Conservation (phyloP, 306 rosid species). For the Rosa chinensis region DNA sequence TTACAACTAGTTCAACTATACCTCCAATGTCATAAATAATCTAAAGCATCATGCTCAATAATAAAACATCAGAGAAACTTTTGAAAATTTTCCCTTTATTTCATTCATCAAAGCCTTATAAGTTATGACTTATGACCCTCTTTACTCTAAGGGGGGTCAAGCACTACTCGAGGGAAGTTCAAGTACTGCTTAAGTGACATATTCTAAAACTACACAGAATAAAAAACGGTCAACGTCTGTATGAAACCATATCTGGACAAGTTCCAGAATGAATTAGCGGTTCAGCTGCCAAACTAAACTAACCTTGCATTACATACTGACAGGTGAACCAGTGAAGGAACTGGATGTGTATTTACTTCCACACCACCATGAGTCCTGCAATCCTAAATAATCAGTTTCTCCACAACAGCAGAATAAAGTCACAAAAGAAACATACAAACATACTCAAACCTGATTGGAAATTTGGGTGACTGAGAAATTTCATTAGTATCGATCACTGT, state of each 20-base stretch:
- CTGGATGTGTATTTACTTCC: constrained; percentile 11
- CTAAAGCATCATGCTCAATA: not conserved
- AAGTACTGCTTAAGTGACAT: not conserved
- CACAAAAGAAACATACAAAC: constrained; percentile 1
- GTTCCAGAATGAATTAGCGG: not conserved
- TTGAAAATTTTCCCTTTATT: not conserved
- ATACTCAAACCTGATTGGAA: constrained; percentile 18
- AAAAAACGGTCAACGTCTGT: too few species aligned
- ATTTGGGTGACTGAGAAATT: constrained; percentile 1
- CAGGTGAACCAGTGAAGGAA: not conserved
- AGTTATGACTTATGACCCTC: not conserved
- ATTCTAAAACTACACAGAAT: not conserved
- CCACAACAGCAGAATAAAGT: not conserved
- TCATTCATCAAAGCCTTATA: not conserved
- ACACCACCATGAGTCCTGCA: constrained; percentile 23
- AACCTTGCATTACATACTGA: constrained; percentile 35
- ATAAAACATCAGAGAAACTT: not conserved
- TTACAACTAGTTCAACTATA: not conserved
- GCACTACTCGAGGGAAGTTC: not conserved
- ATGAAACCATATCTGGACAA: not conserved
- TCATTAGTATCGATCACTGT: not conserved
- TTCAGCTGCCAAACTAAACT: constrained; percentile 10
- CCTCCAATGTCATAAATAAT: not conserved
- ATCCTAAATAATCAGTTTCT: constrained; percentile 1
- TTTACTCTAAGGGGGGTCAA: not conserved